phyloP scores from a whole-genome alignment of 768 basidiomycete species.

The Udeniomyces megalosporus region DNA sequence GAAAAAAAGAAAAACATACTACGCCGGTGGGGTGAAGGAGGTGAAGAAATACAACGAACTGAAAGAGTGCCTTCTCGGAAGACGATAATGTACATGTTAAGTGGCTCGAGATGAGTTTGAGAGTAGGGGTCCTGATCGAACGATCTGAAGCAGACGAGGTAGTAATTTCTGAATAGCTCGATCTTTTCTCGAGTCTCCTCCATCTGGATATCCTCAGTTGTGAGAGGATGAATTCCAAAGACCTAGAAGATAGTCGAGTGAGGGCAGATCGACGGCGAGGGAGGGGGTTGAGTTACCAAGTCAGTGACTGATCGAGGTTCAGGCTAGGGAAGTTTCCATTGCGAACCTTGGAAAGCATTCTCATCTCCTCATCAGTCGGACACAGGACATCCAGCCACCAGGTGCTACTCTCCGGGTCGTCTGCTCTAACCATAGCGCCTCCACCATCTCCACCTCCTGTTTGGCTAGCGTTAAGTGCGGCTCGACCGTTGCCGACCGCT shows the following conservation, averaged over 20 bases:
- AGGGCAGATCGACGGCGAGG: too few relatives aligned
- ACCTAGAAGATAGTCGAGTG: too few relatives aligned
- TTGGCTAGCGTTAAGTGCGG: not conserved
- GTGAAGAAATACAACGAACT: slow-evolving; percentile 36
- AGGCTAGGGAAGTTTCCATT: too few relatives aligned
- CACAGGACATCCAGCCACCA: slow-evolving; percentile 95
- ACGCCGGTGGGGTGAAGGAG: not conserved
- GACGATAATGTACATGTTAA: slow-evolving; percentile 99
- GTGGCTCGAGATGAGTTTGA: slow-evolving; percentile 87
- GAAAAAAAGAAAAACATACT: not conserved
- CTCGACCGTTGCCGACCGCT: slow-evolving; percentile 4
- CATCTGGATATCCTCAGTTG: slow-evolving; percentile 98
- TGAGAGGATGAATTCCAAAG: slow-evolving; percentile 90
- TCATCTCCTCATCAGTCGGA: slow-evolving; percentile 98
- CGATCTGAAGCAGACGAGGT: slow-evolving; percentile 94
- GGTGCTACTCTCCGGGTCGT: slow-evolving; percentile 51
- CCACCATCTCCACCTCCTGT: slow-evolving; percentile 5
- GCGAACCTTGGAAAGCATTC: slow-evolving; percentile 72
- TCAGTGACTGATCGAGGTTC: too few relatives aligned
- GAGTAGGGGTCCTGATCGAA: slow-evolving; percentile 98
- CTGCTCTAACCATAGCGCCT: not conserved
- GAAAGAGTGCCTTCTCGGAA: slow-evolving; percentile 93
- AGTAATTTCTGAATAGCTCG: slow-evolving; percentile 95
- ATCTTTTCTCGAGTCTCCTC: slow-evolving; percentile 99
- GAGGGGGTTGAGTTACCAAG: too few relatives aligned